Conservation (phyloP, 257 asterid genomes). For the Plantago ovata region DNA sequence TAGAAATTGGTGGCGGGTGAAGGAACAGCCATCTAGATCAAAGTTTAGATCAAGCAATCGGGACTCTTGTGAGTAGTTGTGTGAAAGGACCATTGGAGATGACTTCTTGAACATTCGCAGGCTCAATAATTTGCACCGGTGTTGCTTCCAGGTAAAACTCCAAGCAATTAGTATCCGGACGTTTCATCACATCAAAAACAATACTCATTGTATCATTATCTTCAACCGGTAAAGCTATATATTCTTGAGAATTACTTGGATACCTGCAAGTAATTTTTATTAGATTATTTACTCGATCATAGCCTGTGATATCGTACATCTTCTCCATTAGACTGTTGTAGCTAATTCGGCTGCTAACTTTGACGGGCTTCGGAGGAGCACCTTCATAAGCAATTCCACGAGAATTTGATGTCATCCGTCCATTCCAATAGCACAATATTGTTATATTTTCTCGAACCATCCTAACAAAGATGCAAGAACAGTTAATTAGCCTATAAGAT, state of each 20-base stretch:
- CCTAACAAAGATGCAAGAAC: background rate
- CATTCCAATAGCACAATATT: too few relatives aligned
- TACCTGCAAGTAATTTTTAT: too few relatives aligned
- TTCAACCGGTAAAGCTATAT: background rate
- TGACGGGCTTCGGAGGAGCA: too few relatives aligned
- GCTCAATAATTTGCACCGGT: background rate
- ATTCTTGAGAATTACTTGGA: background rate
- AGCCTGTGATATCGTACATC: too few relatives aligned
- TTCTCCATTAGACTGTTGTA: too few relatives aligned
- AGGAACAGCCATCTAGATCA: background rate
- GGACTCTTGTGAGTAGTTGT: background rate
- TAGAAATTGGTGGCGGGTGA: too few relatives aligned
- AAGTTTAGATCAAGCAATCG: background rate
- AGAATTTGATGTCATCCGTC: too few relatives aligned
- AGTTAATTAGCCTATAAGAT: too few relatives aligned
- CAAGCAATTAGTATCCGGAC: background rate
- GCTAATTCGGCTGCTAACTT: too few relatives aligned
- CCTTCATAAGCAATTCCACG: too few relatives aligned
- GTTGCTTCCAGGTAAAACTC: background rate
- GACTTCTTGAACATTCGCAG: background rate
- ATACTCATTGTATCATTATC: background rate
- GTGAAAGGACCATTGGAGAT: background rate
- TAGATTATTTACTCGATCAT: too few relatives aligned
- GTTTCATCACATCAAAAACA: background rate
- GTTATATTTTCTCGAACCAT: background rate